Evolutionary conservation across 176 grass and related monocot genomes (phyloP).

Genomic region (Bromus sterilis): DNA sequence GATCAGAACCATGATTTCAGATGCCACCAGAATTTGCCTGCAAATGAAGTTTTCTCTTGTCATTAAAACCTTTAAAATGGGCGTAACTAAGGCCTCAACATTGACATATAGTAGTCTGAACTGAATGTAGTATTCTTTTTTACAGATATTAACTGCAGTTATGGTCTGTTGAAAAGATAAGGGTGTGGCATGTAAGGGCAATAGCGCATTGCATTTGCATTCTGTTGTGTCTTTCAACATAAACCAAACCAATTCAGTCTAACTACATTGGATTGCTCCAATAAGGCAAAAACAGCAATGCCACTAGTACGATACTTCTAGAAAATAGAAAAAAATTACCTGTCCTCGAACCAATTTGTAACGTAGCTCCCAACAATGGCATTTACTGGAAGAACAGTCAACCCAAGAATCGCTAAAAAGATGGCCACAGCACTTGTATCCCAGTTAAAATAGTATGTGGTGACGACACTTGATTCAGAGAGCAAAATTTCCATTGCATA

Average conservation of each 20-base stretch:
- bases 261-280: too few species aligned
- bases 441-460: constrained; percentile 86
- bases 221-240: too few species aligned
- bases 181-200: too few species aligned
- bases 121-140: background rate
- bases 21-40: constrained; percentile 84
- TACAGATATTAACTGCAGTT: too few species aligned
- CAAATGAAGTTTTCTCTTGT: background rate
- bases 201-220: too few species aligned
- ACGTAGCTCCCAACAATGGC: constrained; percentile 84
- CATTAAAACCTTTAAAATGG: background rate
- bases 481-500: constrained; percentile 99
- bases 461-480: constrained; percentile 85
- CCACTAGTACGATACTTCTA: background rate
- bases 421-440: constrained; percentile 74
- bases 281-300: too few species aligned
- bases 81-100: background rate
- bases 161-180: too few species aligned
- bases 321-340: constrained; percentile 29
- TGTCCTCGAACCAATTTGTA: constrained; percentile 93
- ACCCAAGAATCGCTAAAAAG: constrained; percentile 76
- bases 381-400: constrained; percentile 91
- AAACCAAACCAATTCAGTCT: too few species aligned
- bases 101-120: background rate
- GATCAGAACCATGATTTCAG: constrained; percentile 79